Base-by-base conservation (phyloP, 345 rosid genomes). In the Lepidium aucheri region DNA sequence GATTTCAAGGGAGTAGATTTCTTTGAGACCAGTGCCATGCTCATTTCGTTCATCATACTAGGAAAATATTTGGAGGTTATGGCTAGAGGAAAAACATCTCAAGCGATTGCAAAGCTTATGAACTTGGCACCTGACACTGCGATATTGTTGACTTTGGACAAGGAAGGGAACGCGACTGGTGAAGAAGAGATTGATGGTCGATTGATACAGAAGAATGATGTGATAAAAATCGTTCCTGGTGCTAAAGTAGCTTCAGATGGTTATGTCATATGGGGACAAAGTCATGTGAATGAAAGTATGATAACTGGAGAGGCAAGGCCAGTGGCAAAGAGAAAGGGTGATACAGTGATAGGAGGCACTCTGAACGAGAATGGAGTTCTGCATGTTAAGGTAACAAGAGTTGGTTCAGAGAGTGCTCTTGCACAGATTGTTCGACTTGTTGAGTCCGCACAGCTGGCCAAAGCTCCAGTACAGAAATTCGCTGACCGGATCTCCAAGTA, bases 21-120 rank as follows among this genome's bases (percentile, higher is more conserved):
- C 79, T 93, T 93, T 30, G 98, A 93, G 78, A 93, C 97, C 2
- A 93, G 98, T 49, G 85, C 98, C 13, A 93, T 93, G 98, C 92
- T 93, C 16, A 90, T 93, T 33, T 86, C 97, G 3, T 86, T 93
- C 60, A 86, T 90, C 77, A 82, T 93, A 36, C 87, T 93, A 4
- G 98, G 97, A 14, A 93, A 93, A 79, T 93, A 90, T 74, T 73
- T 93, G 6, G 98, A 93, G 82, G 78, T 88, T 65, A 61, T 88
- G 74, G 96, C 97, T 5, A 93, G 82, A 73, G 97, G 96, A 7
- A 93, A 81, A 75, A 93, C 98, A 39, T 93, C 97, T 26, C 94
- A 80, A 43, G 98, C 98, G 51, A 90, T 93, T 20, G 91, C 98
- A 44, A 93, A 90, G 86, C 92, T 93, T 50, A 88, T 88, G 96